Conservation (phyloP, 1,284 basidiomycete species). For the Schizophyllum commune region DNA sequence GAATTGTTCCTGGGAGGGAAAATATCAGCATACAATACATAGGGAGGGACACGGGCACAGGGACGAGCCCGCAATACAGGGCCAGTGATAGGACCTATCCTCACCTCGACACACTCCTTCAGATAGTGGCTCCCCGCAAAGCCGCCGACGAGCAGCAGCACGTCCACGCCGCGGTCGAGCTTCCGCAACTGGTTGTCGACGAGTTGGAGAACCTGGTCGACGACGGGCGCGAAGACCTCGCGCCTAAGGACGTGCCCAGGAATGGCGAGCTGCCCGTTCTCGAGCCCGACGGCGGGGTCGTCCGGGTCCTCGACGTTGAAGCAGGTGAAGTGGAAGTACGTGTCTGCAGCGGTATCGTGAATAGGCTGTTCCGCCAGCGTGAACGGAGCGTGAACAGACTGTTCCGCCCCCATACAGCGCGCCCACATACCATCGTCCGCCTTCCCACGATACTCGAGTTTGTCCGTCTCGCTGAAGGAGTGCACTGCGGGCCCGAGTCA, state of each 20-base stretch:
- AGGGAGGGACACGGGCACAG: too few species aligned
- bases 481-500: slow-evolving; percentile 40
- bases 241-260: slow-evolving; percentile 67
- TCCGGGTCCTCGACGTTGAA: slow-evolving; percentile 73
- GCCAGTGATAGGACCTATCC: slow-evolving; percentile 6
- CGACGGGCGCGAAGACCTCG: slow-evolving; percentile 76
- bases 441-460: slow-evolving; percentile 62
- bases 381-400: slow-evolving; percentile 10
- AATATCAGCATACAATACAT: too few species aligned
- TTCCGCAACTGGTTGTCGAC: slow-evolving; percentile 59
- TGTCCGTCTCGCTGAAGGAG: slow-evolving; percentile 80
- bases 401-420: slow-evolving; percentile 1
- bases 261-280: slow-evolving; percentile 74
- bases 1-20: slow-evolving; percentile 47
- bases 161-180: slow-evolving; percentile 41
- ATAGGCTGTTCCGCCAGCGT: slow-evolving; percentile 2
- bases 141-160: slow-evolving; percentile 76
- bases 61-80: too few species aligned
- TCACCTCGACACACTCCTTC: slow-evolving; percentile 64
- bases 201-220: slow-evolving; percentile 65
- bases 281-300: slow-evolving; percentile 63
- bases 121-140: slow-evolving; percentile 79
- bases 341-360: slow-evolving; percentile 34
- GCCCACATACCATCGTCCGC: slow-evolving; percentile 57
- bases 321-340: slow-evolving; percentile 76